Base-by-base conservation (phyloP, 352 stramenopile species). In the Phytophthora citrophthora region DNA sequence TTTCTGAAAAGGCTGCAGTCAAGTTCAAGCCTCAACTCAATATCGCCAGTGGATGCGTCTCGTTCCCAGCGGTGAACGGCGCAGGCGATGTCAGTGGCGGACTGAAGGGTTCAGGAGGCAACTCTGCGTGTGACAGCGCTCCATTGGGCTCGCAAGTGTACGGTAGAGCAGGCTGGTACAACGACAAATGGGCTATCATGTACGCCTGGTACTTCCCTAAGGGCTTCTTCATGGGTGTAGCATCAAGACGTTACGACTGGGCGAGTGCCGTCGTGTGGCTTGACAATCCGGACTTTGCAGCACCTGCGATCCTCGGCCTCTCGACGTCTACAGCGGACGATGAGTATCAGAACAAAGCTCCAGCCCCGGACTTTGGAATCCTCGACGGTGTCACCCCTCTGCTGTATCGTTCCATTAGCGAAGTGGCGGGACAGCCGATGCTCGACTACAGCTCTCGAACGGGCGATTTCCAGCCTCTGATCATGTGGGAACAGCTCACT, bases 401-500 rank as follows among this genome's bases (percentile, higher is more conserved):
- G 26, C 16, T 26, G 46, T 53, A 53, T 24, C 46, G 26, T 27
- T 53, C 46, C 13, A 40, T 53, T 15, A 54, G 47, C 5, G 16
- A 43, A 43, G 31, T 44, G 16, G 47, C 47, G 10, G 48, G 48
- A 0, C 48, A 55, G 9, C 48, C 48, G 2, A 55, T 45, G 48
- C 20, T 55, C 13, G 48, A 45, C 32, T 55, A 55, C 32, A 55
- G 47, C 47, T 26, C 29, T 31, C 9, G n/a, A 31, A 54, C 47
- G 6, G 32, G 48, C 4, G 48, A 55, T 6, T 34, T 34, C 36
- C 48, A 45, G 48, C 48, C 31, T 31, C 48, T 55, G 18, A 55
- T 55, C 32, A 45, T 55, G 48, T 55, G 48, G 48, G 48, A 55
- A 8, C 32, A 55, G 20, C 16, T 55, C 18, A 55, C 50, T 5